phyloP scores from a whole-genome alignment of 768 basidiomycete species.

The Candolleomyces efflorescens region DNA sequence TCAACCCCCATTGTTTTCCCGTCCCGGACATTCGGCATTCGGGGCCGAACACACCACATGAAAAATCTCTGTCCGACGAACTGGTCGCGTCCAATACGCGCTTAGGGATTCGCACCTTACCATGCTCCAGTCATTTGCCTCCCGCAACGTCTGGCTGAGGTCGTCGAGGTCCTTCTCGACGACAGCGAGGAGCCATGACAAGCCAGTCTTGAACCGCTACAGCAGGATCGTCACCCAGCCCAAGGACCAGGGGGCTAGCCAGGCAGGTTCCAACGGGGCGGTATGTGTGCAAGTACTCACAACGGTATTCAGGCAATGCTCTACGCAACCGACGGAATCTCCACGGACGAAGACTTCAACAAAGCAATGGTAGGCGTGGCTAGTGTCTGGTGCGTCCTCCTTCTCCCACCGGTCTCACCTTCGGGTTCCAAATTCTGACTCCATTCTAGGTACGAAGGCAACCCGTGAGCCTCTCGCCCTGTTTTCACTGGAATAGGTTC shows the following conservation, averaged over 20 bases:
- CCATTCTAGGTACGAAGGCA: constrained; percentile 87
- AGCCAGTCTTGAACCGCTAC: constrained; percentile 59
- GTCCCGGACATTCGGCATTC: not conserved
- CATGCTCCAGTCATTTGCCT: constrained; percentile 16
- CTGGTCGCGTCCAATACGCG: constrained; percentile 2
- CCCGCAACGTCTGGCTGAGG: constrained; percentile 17
- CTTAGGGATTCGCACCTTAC: not conserved
- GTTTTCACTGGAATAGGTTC: constrained; percentile 3
- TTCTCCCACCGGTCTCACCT: too few relatives aligned
- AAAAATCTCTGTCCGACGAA: not conserved
- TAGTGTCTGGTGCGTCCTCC: constrained; percentile 79
- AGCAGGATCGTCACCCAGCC: constrained; percentile 82
- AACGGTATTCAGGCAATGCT: constrained; percentile 77
- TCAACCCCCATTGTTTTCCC: not conserved
- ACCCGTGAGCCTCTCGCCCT: constrained; percentile 72
- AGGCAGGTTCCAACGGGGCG: constrained; percentile 39
- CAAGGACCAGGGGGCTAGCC: constrained; percentile 94
- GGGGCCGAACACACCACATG: not conserved
- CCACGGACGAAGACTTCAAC: constrained; percentile 76
- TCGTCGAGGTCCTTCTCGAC: constrained; percentile 36
- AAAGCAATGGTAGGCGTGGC: constrained; percentile 98
- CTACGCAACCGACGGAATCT: constrained; percentile 95
- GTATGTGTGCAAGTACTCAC: not conserved
- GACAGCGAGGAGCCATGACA: constrained; percentile 33
- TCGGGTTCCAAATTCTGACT: too few relatives aligned